Base-by-base conservation (phyloP, 257 asterid species). In the Ehretia macrophylla region DNA sequence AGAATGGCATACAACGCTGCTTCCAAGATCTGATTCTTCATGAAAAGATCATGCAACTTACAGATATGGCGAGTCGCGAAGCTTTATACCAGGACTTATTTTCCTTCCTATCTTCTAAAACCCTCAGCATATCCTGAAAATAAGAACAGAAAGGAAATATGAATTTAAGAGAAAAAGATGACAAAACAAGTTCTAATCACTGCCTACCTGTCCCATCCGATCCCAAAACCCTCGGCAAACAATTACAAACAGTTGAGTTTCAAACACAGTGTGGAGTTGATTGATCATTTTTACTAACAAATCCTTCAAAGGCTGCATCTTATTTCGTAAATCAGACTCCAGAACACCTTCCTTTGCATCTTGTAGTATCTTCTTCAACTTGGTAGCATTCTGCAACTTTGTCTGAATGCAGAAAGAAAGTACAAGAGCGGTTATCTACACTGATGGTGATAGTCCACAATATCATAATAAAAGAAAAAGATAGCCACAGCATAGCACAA, bases 191-290 rank as follows among this genome's bases (percentile, higher is more conserved):
- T 21, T 59, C 39, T 5, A 1, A 46, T 16, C 10, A 27, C 11
- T 21, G 44, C 39, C 4, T 32, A 92, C 97, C 97, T 92, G 99
- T 57, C 97, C 97, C 87, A 87, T 86, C 13, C 97, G 83, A 76
- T 86, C 99, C 99, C 99, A 92, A 71, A 82, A 82, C 46, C 90
- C 88, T 64, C 96, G 81, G 54, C 91, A 81, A 40, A 92, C 68
- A 38, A 79, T 78, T 19, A 92, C 75, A 66, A 92, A 88, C 19
- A 92, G 94, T 55, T 80, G 96, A 10, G 83, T 80, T 48, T 92
- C 95, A 21, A 92, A 79, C 17, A 80, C 76, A 8, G 58, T 23
- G 37, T 88, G 90, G 61, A 92, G 68, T 46, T 86, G 93, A 62
- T 82, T 83, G 0, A 92, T 72, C 20, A 82, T 76, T 22, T 59